These are phyloP conservation scores for Boletus speciosus DNA, from an alignment of 768 basidiomycete species.

Conservation along the genomic window DNA sequence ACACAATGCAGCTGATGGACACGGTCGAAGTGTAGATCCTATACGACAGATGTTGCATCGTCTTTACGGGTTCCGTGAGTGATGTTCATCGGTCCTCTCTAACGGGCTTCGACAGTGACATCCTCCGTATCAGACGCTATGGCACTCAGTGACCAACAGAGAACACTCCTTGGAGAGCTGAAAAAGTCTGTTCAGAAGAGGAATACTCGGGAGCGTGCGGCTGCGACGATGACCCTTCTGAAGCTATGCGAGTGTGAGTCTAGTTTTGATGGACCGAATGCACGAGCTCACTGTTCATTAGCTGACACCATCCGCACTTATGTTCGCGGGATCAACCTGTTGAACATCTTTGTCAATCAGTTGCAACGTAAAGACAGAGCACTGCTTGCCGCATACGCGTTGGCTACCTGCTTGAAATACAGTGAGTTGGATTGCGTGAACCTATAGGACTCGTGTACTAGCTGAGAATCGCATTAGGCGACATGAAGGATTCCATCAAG, in stretches of 20 bases:
- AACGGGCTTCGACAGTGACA: neutral
- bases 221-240: conserved; percentile 21
- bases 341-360: conserved; percentile 13
- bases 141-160: neutral
- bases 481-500: conserved; percentile 13
- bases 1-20: neutral
- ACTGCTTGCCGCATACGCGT: conserved; percentile 22
- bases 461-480: conserved; percentile 4
- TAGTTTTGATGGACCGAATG: neutral
- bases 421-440: conserved; percentile 4
- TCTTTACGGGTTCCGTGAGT: conserved; percentile 19
- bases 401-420: conserved; percentile 13
- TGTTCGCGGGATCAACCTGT: conserved; percentile 5
- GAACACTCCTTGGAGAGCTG: conserved; percentile 11
- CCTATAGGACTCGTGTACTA: neutral
- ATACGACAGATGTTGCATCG: conserved; percentile 2
- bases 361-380: conserved; percentile 14
- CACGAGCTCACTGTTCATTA: conserved; percentile 2
- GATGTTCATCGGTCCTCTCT: neutral
- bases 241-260: conserved; percentile 21
- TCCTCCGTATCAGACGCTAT: conserved; percentile 1
- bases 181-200: neutral
- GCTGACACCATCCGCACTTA: conserved; percentile 2
- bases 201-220: conserved; percentile 15
- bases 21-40: neutral